Conservation (phyloP, 2,329 filamentous ascomycete species). For the Falciphora oryzae region DNA sequence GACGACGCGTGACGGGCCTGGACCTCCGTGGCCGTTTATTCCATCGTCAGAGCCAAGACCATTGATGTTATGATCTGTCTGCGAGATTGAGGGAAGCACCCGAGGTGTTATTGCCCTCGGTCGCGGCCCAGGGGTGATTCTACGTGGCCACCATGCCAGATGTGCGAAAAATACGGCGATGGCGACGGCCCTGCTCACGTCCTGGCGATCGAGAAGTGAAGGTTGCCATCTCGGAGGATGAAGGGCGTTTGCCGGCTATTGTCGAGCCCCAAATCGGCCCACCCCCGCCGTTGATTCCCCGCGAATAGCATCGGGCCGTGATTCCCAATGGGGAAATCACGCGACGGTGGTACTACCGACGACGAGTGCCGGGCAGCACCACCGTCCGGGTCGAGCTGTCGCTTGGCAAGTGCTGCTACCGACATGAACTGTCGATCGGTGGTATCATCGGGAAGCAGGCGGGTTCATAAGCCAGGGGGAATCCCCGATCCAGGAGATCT, state of each 20-base stretch:
- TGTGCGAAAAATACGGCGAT: not conserved
- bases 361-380: not conserved
- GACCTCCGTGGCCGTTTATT: not conserved
- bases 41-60: not conserved
- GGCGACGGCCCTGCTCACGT: not conserved
- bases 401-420: not conserved
- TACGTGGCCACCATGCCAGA: too few relatives aligned
- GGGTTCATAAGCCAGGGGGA: not conserved
- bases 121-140: too few relatives aligned
- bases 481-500: not conserved
- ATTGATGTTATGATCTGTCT: not conserved
- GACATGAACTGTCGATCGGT: not conserved
- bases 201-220: not conserved
- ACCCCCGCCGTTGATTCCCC: too few relatives aligned
- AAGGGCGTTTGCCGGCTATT: not conserved
- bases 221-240: not conserved
- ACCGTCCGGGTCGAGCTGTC: not conserved
- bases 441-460: not conserved
- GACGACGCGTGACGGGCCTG: not conserved
- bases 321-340: not conserved
- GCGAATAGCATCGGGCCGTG: not conserved
- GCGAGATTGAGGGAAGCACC: too few relatives aligned
- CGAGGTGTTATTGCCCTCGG: too few relatives aligned
- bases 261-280: not conserved
- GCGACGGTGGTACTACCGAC: not conserved